Evolutionary conservation across 2,329 filamentous ascomycete species (phyloP), one percentile per base, ranked within the genome.

Genomic region (Aspergillus pseudoterreus): DNA sequence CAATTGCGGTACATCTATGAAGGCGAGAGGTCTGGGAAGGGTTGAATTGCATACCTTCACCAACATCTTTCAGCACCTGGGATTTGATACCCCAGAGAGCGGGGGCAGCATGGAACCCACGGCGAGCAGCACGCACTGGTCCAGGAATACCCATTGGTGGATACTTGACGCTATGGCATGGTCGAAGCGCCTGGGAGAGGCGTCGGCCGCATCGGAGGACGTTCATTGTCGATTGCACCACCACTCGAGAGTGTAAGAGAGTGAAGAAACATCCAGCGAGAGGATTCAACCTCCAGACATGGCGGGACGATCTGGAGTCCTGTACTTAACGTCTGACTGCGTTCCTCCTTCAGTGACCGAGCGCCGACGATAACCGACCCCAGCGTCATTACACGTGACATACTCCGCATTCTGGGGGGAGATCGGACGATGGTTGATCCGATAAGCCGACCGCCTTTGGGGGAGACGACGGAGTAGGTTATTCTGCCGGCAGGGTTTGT

Each of bases 61-160:
- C 72, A 42, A 74, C 72, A 60, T 74, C 72, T 46, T 74, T 74
- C 38, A 75, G 47, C 19, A 74, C 57, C 53, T 75, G 72, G 33
- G 72, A 74, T 42, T 63, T 65, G 3, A 70, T 63, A 2, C 64
- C 70, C 63, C 61, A 69, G 44, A 71, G 58, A 42, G 63, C 55
- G 9, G 68, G 55, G 15, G 63, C 62, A 43, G 60, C 62, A 45
- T 74, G 71, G 51, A 75, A 74, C 30, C 50, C 58, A 27, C 71
- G 68, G 47, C 63, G 64, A 50, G 62, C 48, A 32, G 58, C 46
- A 36, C 57, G 58, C 50, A 55, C 51, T 36, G 60, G 51, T 49
- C 60, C 56, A 47, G 56, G 61, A 50, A 54, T 53, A 55, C 49
- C 57, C 60, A 61, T 58, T 62, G 68, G 63, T 45, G 60, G 47